These are phyloP conservation scores for Imleria badia DNA, from an alignment of 768 basidiomycete species.

Conservation along the genomic window DNA sequence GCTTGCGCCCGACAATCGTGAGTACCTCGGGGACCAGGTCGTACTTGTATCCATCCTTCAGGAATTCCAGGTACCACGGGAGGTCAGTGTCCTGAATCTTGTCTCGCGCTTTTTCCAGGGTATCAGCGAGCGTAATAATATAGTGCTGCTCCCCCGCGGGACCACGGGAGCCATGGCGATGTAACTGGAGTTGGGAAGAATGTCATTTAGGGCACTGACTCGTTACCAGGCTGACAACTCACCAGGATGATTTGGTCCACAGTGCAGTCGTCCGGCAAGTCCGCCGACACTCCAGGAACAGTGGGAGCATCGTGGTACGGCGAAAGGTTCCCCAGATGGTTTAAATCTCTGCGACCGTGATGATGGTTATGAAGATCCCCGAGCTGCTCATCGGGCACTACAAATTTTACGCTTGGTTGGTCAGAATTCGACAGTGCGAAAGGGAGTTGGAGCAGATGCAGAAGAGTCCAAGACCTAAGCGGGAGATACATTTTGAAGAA, in stretches of 20 bases:
- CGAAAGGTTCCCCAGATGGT: slow-evolving; percentile 35
- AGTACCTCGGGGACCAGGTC: slow-evolving; percentile 36
- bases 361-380: neutral
- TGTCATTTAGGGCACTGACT: neutral
- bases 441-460: slow-evolving; percentile 18
- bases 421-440: neutral
- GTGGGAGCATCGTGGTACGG: slow-evolving; percentile 37
- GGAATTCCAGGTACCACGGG: slow-evolving; percentile 35
- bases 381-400: neutral
- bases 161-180: slow-evolving; percentile 42
- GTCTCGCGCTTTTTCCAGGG: slow-evolving; percentile 25
- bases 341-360: neutral
- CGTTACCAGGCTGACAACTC: neutral
- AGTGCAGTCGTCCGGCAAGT: slow-evolving; percentile 39
- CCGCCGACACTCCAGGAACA: slow-evolving; percentile 24
- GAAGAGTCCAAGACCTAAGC: neutral
- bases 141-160: slow-evolving; percentile 28
- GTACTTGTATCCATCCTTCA: slow-evolving; percentile 36
- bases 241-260: slow-evolving; percentile 44
- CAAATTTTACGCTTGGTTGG: neutral
- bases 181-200: slow-evolving; percentile 30
- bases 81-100: slow-evolving; percentile 30
- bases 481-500: slow-evolving; percentile 20
- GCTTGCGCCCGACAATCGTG: slow-evolving; percentile 35
- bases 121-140: slow-evolving; percentile 33